These are phyloP conservation scores for Monosporozyma aerobia DNA, from an alignment of 805 yeast genomes.

Conservation along the genomic window DNA sequence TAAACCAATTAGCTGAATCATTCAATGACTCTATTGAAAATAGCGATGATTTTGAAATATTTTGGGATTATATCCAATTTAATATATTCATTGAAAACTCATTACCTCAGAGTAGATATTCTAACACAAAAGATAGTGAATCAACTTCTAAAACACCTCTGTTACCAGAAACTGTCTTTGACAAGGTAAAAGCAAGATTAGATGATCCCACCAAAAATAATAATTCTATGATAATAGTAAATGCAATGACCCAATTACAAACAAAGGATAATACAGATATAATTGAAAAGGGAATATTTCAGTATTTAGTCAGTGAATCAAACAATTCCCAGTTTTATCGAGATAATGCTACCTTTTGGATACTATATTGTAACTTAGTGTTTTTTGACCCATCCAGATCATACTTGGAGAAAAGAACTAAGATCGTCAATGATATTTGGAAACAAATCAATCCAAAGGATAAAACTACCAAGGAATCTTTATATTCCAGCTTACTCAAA, in stretches of 20 bases:
- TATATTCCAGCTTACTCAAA: conserved; percentile 1
- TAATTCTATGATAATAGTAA: conserved; percentile 15
- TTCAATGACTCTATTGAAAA: conserved; percentile 13
- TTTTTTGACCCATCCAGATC: conserved; percentile 19
- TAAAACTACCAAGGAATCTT: neutral
- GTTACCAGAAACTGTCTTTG: conserved; percentile 9
- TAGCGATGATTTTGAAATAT: conserved; percentile 21
- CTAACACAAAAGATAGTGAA: neutral
- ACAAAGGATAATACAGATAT: conserved; percentile 14
- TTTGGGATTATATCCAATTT: conserved; percentile 27
- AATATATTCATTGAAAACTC: conserved; percentile 13
- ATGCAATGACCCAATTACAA: conserved; percentile 18
- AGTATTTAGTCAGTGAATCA: conserved; percentile 11
- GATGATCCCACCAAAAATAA: conserved; percentile 8
- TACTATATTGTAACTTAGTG: conserved; percentile 19
- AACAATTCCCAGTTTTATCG: conserved; percentile 14
- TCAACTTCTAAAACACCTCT: neutral
- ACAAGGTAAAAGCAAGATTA: conserved; percentile 15
- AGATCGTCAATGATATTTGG: conserved; percentile 17
- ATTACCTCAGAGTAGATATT: conserved; percentile 13
- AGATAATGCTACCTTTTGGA: conserved; percentile 22
- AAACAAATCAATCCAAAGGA: conserved; percentile 10
- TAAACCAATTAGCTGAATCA: conserved; percentile 9
- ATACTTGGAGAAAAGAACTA: conserved; percentile 19
- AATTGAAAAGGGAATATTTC: conserved; percentile 18